These are phyloP conservation scores for Spinellus fusiger DNA, from an alignment of 192 early-diverging fungal genomes.

Conservation along the genomic window DNA sequence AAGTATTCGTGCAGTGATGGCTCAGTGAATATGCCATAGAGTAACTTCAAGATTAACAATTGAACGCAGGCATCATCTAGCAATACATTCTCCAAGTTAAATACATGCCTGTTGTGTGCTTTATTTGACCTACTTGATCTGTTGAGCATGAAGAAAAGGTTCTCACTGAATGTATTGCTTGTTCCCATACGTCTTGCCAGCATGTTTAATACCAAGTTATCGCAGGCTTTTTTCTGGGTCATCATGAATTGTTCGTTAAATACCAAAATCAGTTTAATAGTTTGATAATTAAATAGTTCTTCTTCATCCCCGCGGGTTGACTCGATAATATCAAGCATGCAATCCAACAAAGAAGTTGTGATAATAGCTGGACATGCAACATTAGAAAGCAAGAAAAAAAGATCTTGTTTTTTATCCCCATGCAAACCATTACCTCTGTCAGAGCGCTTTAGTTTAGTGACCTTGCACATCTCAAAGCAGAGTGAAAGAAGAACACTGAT, in stretches of 20 bases:
- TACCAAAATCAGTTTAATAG: constrained; percentile 50
- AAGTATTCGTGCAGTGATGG: constrained; percentile 61
- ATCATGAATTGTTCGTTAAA: constrained; percentile 70
- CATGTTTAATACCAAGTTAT: constrained; percentile 49
- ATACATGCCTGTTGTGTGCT: background rate
- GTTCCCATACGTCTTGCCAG: constrained; percentile 45
- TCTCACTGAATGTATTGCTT: constrained; percentile 81
- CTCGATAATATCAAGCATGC: constrained; percentile 55
- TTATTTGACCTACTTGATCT: constrained; percentile 58
- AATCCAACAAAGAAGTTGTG: constrained; percentile 39
- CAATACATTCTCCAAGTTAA: background rate
- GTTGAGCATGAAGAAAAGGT: constrained; percentile 90
- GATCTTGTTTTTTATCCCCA: background rate
- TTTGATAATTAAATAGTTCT: constrained; percentile 47
- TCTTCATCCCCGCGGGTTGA: constrained; percentile 45
- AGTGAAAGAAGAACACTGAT: constrained; percentile 46
- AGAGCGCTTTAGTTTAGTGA: constrained; percentile 39
- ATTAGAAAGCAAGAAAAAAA: background rate
- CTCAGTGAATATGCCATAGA: constrained; percentile 64
- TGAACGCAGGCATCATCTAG: constrained; percentile 48
- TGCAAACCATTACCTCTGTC: constrained; percentile 44
- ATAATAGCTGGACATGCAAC: constrained; percentile 33
- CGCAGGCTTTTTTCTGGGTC: constrained; percentile 19
- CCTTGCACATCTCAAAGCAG: constrained; percentile 55
- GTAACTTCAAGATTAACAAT: constrained; percentile 60